Evolutionary conservation across 2,329 filamentous ascomycete species (phyloP).

Genomic region (Stagonosporopsis vannaccii): DNA sequence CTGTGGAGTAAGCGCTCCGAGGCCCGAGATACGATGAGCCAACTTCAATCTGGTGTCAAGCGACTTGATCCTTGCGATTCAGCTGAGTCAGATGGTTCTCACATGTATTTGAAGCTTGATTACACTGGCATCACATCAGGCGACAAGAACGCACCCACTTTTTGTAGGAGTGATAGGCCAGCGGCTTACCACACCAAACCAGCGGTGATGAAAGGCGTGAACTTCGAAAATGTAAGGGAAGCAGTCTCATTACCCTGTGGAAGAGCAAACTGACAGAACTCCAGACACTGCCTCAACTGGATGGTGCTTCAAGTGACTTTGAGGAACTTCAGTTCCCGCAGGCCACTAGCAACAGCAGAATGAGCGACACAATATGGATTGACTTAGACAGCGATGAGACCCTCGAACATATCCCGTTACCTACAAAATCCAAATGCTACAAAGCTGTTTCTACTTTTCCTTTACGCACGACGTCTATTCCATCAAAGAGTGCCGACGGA

Average conservation of each 20-base stretch:
- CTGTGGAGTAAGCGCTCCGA: constrained; percentile 7
- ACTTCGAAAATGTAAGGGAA: background rate
- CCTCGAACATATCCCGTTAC: background rate
- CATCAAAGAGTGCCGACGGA: background rate
- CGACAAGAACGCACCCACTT: background rate
- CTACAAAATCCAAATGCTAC: no score
- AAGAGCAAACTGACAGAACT: background rate
- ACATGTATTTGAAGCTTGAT: background rate
- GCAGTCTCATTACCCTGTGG: no score
- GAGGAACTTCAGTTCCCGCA: background rate
- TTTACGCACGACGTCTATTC: background rate
- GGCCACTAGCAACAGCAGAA: background rate
- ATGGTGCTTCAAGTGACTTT: background rate
- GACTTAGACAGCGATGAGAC: background rate
- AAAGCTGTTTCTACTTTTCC: background rate
- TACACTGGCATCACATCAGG: background rate
- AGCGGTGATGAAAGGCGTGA: background rate
- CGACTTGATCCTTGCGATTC: background rate
- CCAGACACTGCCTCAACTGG: background rate
- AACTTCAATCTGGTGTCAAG: background rate
- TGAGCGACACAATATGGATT: background rate
- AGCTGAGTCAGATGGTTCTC: no score
- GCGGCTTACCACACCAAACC: background rate
- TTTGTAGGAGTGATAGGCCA: background rate
- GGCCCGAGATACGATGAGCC: background rate